Conservation (phyloP, 345 rosid genomes). For the Euclidium syriacum region DNA sequence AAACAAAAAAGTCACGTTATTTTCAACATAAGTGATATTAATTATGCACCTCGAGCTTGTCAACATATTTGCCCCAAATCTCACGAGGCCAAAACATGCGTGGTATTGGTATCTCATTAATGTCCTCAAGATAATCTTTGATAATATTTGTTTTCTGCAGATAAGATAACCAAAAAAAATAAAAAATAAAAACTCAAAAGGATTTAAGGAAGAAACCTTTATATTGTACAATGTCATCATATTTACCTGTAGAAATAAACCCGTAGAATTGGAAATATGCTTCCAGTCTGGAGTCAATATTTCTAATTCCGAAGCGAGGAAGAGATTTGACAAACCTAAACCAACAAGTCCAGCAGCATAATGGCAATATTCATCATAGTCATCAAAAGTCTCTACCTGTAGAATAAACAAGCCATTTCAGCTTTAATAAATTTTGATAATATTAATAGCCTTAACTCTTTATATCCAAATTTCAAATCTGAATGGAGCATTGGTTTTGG, state of each 20-base stretch:
- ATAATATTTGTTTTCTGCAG: too few relatives aligned
- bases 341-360: constrained; percentile 88
- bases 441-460: too few relatives aligned
- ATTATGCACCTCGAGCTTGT: constrained; percentile 69
- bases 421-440: too few relatives aligned
- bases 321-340: constrained; percentile 74
- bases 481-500: too few relatives aligned
- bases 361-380: constrained; percentile 82
- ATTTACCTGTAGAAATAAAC: constrained; percentile 75
- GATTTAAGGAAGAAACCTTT: too few relatives aligned
- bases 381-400: constrained; percentile 71
- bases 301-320: constrained; percentile 57
- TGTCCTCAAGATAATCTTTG: constrained; percentile 78
- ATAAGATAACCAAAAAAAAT: not conserved
- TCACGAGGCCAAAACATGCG: too few relatives aligned
- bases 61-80: constrained; percentile 74
- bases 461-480: too few relatives aligned
- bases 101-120: constrained; percentile 76
- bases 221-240: too few relatives aligned
- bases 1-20: not conserved
- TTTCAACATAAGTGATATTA: not conserved
- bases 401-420: too few relatives aligned
- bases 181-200: too few relatives aligned
- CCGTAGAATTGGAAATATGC: constrained; percentile 72
- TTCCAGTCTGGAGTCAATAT: too few relatives aligned